Evolutionary conservation across 2,329 filamentous ascomycete species (phyloP).

Genomic region (Trichoderma sp.): DNA sequence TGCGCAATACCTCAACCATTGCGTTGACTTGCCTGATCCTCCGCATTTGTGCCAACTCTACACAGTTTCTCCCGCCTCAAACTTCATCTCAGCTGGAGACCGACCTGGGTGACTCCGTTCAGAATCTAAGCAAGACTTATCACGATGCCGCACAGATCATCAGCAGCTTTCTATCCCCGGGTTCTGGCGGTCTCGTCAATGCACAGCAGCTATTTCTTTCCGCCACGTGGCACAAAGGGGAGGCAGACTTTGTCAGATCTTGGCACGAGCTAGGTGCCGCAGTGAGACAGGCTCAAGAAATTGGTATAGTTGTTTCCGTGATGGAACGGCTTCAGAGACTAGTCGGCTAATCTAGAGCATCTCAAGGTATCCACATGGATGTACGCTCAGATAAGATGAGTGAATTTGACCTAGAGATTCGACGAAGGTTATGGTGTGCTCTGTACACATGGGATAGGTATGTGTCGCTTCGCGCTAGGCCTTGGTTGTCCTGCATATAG

Average conservation of each 20-base stretch:
- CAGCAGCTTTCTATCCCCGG: background rate
- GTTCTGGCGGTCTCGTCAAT: background rate
- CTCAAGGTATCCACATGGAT: background rate
- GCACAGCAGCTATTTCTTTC: conserved; percentile 8
- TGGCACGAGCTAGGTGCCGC: conserved; percentile 11
- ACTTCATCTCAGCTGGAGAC: background rate
- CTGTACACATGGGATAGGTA: conserved; percentile 5
- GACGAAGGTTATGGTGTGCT: conserved; percentile 6
- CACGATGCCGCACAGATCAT: conserved; percentile 6
- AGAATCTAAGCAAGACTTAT: background rate
- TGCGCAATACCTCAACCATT: background rate
- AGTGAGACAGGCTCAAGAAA: conserved; percentile 1
- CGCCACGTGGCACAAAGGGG: conserved; percentile 1
- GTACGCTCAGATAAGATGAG: background rate
- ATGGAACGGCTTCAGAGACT: background rate
- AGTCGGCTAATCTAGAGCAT: background rate
- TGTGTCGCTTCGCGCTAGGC: background rate
- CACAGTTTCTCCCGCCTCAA: background rate
- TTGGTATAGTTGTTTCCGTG: background rate
- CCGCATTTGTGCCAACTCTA: conserved; percentile 10
- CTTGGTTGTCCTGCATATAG: background rate
- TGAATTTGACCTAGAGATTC: conserved; percentile 3
- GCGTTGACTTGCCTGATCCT: background rate
- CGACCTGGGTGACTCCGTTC: background rate
- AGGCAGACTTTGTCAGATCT: conserved; percentile 8